A percentile compares a stretch with the other conserved stretches of the same genome.
Conservation (phyloP, 169 alveolate species). For the Eimeria tenella region DNA sequence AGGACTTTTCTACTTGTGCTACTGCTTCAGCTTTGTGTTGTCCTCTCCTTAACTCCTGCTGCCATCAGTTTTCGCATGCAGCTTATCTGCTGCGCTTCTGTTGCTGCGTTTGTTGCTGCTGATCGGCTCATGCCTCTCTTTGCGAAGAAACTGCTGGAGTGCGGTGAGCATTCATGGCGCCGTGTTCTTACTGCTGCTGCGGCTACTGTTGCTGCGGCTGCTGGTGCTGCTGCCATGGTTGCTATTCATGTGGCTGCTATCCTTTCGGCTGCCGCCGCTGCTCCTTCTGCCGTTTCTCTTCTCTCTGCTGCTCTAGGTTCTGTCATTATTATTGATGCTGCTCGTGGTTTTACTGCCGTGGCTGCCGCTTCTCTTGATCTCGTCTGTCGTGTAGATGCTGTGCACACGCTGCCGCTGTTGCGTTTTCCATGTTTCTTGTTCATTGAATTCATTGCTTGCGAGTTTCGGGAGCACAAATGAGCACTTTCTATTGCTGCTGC, state of each 20-base stretch:
- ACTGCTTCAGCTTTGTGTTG: not conserved
- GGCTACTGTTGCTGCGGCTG: not conserved
- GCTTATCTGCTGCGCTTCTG: not conserved
- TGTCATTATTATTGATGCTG: not conserved
- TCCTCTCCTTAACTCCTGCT: not conserved
- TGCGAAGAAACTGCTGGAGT: not conserved
- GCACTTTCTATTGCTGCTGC: not conserved
- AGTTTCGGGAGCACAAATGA: no score
- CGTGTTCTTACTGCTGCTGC: not conserved
- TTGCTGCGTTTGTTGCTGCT: slow-evolving; percentile 1
- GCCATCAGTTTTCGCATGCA: not conserved
- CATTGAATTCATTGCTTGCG: no score
- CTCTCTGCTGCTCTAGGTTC: not conserved
- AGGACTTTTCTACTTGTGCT: not conserved
- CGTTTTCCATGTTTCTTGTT: no score
- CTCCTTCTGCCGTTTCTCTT: not conserved
- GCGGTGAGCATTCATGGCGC: not conserved
- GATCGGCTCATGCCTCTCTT: not conserved
- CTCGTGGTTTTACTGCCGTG: not conserved
- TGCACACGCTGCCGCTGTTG: no score
- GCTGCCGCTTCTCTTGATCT: no score
- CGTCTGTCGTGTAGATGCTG: no score
- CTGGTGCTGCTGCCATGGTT: not conserved
- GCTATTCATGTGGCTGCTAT: not conserved
- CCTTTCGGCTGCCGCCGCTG: not conserved